Percentiles rank a stretch among this genome's conserved stretches.
Conservation (phyloP, 1,139 yeast genomes). For the Yamadazyma dendronema region DNA sequence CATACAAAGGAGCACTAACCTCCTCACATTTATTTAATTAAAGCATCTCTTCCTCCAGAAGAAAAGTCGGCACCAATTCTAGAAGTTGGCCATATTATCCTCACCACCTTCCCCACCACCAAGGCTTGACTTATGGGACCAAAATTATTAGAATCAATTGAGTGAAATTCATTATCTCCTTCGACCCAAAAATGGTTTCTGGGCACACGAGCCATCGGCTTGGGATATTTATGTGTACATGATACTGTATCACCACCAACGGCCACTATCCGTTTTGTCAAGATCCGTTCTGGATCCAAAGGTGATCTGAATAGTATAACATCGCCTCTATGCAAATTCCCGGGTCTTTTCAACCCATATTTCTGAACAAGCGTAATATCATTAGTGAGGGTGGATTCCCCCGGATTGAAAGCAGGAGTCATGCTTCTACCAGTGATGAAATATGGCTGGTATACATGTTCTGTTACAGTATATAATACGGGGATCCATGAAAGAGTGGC, state of each 20-base stretch:
- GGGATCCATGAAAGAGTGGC: slow-evolving; percentile 68
- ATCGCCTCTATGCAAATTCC: slow-evolving; percentile 58
- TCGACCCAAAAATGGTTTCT: slow-evolving; percentile 90
- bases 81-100: slow-evolving; percentile 65
- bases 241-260: slow-evolving; percentile 65
- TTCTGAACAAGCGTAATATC: slow-evolving; percentile 78
- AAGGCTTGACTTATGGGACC: slow-evolving; percentile 84
- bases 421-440: slow-evolving; percentile 82
- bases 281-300: slow-evolving; percentile 64
- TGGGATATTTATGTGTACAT: slow-evolving; percentile 64
- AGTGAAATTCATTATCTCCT: slow-evolving; percentile 84
- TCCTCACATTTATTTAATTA: slow-evolving; percentile 3
- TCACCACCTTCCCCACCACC: slow-evolving; percentile 68
- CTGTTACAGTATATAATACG: slow-evolving; percentile 65
- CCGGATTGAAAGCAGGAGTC: slow-evolving; percentile 88
- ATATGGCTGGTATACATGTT: slow-evolving; percentile 72
- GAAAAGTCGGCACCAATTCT: slow-evolving; percentile 45
- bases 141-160: slow-evolving; percentile 78
- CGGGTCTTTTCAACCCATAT: slow-evolving; percentile 49
- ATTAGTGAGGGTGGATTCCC: slow-evolving; percentile 41
- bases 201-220: slow-evolving; percentile 60
- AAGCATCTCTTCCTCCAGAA: slow-evolving; percentile 14
- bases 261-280: slow-evolving; percentile 78
- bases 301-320: slow-evolving; percentile 81
- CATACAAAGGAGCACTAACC: not conserved